Evolutionary conservation across 345 rosid genomes (phyloP).

Genomic region (Toxicodendron radicans): DNA sequence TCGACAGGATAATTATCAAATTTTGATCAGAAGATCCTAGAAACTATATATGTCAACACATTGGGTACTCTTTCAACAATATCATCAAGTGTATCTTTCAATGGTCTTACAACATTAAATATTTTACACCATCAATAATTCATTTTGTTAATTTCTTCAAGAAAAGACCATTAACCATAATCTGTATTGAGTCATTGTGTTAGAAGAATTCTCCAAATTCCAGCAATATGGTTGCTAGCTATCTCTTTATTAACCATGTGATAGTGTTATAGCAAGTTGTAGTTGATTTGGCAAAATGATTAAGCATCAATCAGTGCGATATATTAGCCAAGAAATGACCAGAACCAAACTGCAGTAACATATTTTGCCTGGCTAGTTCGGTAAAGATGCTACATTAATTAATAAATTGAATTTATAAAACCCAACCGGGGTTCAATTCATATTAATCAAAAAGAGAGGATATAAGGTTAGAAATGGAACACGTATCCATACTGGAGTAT

Average conservation of each 20-base stretch:
- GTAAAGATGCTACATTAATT: not conserved
- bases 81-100: not conserved
- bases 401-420: no score
- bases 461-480: not conserved
- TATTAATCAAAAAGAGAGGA: not conserved
- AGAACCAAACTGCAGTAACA: not conserved
- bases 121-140: constrained; percentile 13
- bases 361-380: not conserved
- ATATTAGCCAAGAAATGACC: not conserved
- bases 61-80: not conserved
- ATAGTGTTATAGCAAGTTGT: not conserved
- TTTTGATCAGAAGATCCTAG: constrained; percentile 5
- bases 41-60: constrained; percentile 12
- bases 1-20: not conserved
- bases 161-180: not conserved
- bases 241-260: not conserved
- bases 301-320: not conserved
- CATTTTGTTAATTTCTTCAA: not conserved
- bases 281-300: not conserved
- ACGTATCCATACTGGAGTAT: not conserved
- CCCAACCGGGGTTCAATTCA: not conserved
- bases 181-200: no score
- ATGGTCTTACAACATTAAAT: not conserved
- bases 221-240: not conserved
- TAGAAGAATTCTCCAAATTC: not conserved